These are phyloP conservation scores for Mycena leptocephala DNA, from an alignment of 768 basidiomycete genomes.

Conservation along the genomic window DNA sequence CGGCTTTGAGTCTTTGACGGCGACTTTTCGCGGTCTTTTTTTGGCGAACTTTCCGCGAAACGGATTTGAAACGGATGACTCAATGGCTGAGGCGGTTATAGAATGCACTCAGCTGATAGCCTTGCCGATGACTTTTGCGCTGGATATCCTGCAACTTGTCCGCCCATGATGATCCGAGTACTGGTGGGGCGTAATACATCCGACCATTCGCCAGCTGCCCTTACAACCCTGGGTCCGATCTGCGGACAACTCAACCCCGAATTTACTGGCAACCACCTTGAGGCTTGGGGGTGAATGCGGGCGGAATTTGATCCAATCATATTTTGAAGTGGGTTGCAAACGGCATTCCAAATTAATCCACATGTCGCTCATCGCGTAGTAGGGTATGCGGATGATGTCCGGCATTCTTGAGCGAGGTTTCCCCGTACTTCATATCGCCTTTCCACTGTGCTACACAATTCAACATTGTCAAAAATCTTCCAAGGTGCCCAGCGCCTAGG, in stretches of 20 bases:
- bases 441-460: neutral
- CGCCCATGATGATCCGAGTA: neutral
- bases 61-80: neutral
- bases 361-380: neutral
- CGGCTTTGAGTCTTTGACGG: neutral
- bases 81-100: neutral
- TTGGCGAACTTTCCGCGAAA: slow-evolving; percentile 21
- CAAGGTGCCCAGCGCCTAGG: neutral
- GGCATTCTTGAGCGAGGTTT: slow-evolving; percentile 19
- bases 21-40: neutral
- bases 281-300: too few species aligned
- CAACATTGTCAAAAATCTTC: neutral
- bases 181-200: neutral
- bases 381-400: slow-evolving; percentile 17
- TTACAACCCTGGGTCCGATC: too few species aligned
- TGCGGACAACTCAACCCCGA: too few species aligned
- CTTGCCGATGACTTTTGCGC: neutral
- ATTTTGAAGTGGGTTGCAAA: neutral
- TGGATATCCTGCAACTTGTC: neutral
- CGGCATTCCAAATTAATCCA: neutral
- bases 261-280: too few species aligned
- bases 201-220: neutral
- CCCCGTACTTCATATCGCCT: neutral
- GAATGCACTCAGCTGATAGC: neutral
- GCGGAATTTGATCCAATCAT: neutral